phyloP scores from a whole-genome alignment of 2,329 filamentous ascomycete species.

The Raffaelea ambrosiae region DNA sequence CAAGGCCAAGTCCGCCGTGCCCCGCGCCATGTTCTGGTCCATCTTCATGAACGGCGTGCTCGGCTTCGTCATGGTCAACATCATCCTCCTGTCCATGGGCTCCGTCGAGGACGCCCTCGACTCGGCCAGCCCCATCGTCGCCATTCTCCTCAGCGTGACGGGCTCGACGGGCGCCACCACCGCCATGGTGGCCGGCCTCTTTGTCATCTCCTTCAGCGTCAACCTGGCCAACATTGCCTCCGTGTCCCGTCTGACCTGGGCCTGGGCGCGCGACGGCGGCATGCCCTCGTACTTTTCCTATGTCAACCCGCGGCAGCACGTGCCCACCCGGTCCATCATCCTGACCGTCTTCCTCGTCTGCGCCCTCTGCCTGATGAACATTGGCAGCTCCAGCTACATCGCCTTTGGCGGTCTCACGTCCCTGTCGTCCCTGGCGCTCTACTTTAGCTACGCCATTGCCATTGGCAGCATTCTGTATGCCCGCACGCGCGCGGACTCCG shows the following conservation, averaged over 20 bases:
- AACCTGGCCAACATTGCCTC: constrained; percentile 35
- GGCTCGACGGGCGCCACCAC: constrained; percentile 29
- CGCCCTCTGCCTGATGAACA: constrained; percentile 19
- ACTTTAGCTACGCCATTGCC: constrained; percentile 12
- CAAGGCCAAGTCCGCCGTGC: constrained; percentile 34
- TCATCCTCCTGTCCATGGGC: constrained; percentile 34
- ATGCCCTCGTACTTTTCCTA: constrained; percentile 9
- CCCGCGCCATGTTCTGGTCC: constrained; percentile 33
- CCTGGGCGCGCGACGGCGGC: constrained; percentile 38
- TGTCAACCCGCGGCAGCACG: constrained; percentile 21
- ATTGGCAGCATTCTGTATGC: constrained; percentile 8
- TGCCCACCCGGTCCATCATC: constrained; percentile 27
- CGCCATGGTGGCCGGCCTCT: constrained; percentile 27
- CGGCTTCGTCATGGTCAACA: constrained; percentile 30
- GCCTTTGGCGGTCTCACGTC: constrained; percentile 30
- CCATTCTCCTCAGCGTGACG: constrained; percentile 24
- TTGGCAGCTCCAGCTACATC: constrained; percentile 23
- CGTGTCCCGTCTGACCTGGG: constrained; percentile 38
- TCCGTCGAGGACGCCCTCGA: constrained; percentile 23
- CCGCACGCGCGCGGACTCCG: constrained; percentile 1
- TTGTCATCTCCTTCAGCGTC: constrained; percentile 21
- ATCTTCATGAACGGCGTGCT: constrained; percentile 31
- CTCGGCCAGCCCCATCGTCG: constrained; percentile 31
- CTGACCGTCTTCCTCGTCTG: constrained; percentile 17
- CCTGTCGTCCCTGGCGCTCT: constrained; percentile 20